phyloP scores from a whole-genome alignment of 768 basidiomycete genomes.

The Termitomyces heimii region DNA sequence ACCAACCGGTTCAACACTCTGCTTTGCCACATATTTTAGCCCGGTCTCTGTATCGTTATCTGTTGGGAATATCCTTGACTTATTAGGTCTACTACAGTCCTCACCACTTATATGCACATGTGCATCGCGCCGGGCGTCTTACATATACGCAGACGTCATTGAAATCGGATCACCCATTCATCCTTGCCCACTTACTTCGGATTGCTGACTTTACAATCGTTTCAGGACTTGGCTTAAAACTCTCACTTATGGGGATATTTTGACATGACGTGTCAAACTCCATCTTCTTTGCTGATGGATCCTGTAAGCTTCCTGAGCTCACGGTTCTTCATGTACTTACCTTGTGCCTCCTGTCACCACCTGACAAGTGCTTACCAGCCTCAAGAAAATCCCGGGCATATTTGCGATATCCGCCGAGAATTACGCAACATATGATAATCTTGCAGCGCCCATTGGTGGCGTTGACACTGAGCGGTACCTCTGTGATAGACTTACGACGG shows the following conservation, averaged over 20 bases:
- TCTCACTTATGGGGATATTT: slow-evolving; percentile 4
- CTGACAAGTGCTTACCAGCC: neutral
- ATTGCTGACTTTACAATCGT: neutral
- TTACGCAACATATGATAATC: neutral
- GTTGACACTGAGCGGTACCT: neutral
- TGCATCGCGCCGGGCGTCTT: neutral
- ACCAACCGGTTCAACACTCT: neutral
- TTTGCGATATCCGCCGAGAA: neutral
- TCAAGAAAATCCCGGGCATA: neutral
- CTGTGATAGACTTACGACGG: neutral
- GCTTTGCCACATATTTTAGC: neutral
- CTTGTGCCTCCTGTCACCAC: slow-evolving; percentile 1
- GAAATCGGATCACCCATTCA: neutral
- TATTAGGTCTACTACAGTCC: neutral
- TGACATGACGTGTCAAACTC: slow-evolving; percentile 17
- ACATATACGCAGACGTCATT: neutral
- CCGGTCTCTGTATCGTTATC: neutral
- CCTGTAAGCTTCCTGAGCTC: slow-evolving; percentile 1
- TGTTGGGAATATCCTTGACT: neutral
- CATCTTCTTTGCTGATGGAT: slow-evolving; percentile 9
- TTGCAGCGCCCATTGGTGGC: neutral
- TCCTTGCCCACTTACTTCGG: neutral
- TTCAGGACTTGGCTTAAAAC: neutral
- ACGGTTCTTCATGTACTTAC: slow-evolving; percentile 1
- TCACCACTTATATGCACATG: neutral